Percentiles rank a stretch among this genome's conserved stretches.
These are phyloP conservation scores for Aspergillus clavatus DNA, from an alignment of 2,329 filamentous ascomycete genomes.

Conservation along the genomic window DNA sequence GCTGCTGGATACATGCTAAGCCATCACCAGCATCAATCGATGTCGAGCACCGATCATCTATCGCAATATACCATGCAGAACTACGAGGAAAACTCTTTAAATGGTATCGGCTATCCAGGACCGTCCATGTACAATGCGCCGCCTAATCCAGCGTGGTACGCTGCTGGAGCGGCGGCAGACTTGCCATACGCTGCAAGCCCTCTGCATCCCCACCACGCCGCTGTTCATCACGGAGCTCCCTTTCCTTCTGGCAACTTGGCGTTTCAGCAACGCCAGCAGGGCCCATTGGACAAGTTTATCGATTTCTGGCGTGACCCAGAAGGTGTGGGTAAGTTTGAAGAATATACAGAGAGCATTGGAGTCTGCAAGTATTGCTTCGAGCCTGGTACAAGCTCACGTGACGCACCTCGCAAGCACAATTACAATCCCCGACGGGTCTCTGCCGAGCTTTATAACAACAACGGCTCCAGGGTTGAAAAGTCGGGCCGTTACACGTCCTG, in stretches of 20 bases:
- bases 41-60: constrained; percentile 24
- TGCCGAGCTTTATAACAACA: constrained; percentile 42
- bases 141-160: constrained; percentile 9
- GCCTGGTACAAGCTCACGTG: constrained; percentile 50
- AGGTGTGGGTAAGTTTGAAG: constrained; percentile 61
- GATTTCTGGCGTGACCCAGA: constrained; percentile 61
- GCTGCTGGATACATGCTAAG: constrained; percentile 39
- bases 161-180: constrained; percentile 26
- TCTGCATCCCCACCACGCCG: constrained; percentile 27
- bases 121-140: constrained; percentile 8
- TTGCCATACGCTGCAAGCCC: constrained; percentile 37
- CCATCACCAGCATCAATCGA: constrained; percentile 34
- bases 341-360: constrained; percentile 63
- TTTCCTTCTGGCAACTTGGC: constrained; percentile 39
- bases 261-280: constrained; percentile 50
- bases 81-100: constrained; percentile 19
- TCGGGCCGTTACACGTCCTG: constrained; percentile 54
- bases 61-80: constrained; percentile 32
- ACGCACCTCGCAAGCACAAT: constrained; percentile 59
- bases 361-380: constrained; percentile 64
- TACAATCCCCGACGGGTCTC: constrained; percentile 46
- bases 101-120: constrained; percentile 10
- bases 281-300: constrained; percentile 52
- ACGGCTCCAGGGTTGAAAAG: constrained; percentile 52
- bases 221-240: constrained; percentile 22